Base-by-base conservation (phyloP, 2,329 filamentous ascomycete species). In the Lasiodiplodia sp. region DNA sequence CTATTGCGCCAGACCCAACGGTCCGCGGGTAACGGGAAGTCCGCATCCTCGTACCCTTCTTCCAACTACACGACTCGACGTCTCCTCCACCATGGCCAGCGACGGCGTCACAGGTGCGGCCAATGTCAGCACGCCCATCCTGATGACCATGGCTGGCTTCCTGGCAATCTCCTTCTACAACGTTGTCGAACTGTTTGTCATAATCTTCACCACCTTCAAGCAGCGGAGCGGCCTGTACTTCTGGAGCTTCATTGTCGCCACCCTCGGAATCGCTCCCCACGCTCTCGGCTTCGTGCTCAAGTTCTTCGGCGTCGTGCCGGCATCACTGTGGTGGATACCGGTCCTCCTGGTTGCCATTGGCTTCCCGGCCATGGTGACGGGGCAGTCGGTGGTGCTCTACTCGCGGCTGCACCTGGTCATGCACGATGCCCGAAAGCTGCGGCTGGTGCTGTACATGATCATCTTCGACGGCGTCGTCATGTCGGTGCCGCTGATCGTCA, bases 381-480 rank as follows among this genome's bases (percentile, higher is more conserved):
- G 88, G 0, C 87, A 89, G 74, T 85, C 85, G 0, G 72, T 89
- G 14, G 88, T 91, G 1, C 79, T 91, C 1, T 91, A 87, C 79
- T 90, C 87, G 0, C 83, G 88, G 7, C 81, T 91, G 0, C 87
- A 90, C 73, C 80, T 91, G 1, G 82, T 91, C 12, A 78, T 88
- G 3, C 83, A 83, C 18, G 85, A 87, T 52, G 79, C 82, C 7
- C 76, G 76, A 2, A 75, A 84, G 3, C 79, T 90, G 0, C 82
- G 81, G 4, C 79, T 81, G 12, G 83, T 88, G 0, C 78, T 89
- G 0, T 81, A 74, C 66, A 88, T 90, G 84, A 90, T 91, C 69
- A 81, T 88, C 49, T 73, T 82, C 69, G 84, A 89, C 72, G 82
- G 81, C 21, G 71, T 88, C 47, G 67, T 88, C 11, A 76, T 88